phyloP scores from a whole-genome alignment of 1,139 yeast species.

The Torulaspora pretoriensis region DNA sequence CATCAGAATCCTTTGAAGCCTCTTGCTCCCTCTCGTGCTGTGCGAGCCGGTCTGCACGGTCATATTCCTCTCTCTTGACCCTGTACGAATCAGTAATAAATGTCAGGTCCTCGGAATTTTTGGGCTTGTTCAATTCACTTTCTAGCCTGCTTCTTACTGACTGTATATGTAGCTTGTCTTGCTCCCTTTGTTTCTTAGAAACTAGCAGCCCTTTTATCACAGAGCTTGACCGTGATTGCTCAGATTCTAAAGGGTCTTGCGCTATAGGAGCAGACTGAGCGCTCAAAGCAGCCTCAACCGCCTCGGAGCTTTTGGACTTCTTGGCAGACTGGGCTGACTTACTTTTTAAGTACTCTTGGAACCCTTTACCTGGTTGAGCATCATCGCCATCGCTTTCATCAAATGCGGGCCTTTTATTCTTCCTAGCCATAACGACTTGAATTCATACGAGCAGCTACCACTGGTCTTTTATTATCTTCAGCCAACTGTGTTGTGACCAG shows the following conservation, averaged over 20 bases:
- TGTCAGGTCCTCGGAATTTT: conserved; percentile 1
- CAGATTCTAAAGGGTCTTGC: not conserved
- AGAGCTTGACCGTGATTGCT: conserved; percentile 3
- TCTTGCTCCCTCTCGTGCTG: conserved; percentile 8
- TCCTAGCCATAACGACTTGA: conserved; percentile 10
- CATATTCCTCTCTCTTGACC: conserved; percentile 13
- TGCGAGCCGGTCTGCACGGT: conserved; percentile 13
- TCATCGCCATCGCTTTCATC: conserved; percentile 15
- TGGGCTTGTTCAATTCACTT: conserved; percentile 8
- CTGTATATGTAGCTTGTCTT: conserved; percentile 17
- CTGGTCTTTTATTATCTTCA: too few species aligned
- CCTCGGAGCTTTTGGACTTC: conserved; percentile 2
- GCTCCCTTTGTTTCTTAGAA: conserved; percentile 19
- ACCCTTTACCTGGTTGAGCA: conserved; percentile 10
- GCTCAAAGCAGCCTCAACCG: conserved; percentile 5
- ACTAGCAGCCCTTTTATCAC: conserved; percentile 14
- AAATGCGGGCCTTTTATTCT: conserved; percentile 15
- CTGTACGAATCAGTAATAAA: conserved; percentile 17
- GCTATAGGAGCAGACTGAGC: not conserved
- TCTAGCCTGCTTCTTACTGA: conserved; percentile 14
- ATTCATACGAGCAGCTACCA: too few species aligned
- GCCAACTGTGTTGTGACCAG: too few species aligned
- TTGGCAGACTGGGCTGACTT: conserved; percentile 12
- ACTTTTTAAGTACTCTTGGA: conserved; percentile 14
- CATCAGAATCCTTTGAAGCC: not conserved